Evolutionary conservation across 805 yeast species (phyloP), one percentile per base, ranked within the genome.

Genomic region (Dipodascus geniculatus): DNA sequence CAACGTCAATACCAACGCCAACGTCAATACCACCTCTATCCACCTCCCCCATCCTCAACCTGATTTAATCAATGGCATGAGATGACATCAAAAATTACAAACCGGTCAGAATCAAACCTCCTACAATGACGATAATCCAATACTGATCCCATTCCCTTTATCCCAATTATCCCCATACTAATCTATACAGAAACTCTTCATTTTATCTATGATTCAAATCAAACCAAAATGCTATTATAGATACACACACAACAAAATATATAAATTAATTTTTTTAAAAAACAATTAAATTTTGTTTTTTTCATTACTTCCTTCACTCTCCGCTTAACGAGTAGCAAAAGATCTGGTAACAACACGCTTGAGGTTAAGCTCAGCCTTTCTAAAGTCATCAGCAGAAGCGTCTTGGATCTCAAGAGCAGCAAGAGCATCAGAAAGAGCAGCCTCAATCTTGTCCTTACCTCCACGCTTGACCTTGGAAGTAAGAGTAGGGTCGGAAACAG

Each of bases 321-420:
- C 20, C 20, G 20, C 6, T 61, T 62, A 62, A 82, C 96, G 96
- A 75, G 96, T 81, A 68, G 96, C 86, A 89, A 90, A 87, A 75
- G 97, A 97, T 82, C 89, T 91, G 82, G 96, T 91, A 74, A 91
- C 97, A 71, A 91, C 96, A 78, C 99, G 87, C 89, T 93, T 93
- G 75, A 93, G 87, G 75, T 89, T 84, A 74, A 93, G 88, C 83
- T 93, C 98, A 71, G 99, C 98, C 85, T 88, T 93, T 85, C 98
- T 87, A 81, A 79, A 83, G 77, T 90, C 97, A 72, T 93, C 99
- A 73, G 96, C 91, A 68, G 95, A 70, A 59, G 96, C 81, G 66
- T 93, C 98, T 80, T 91, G 96, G 63, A 93, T 79, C 80, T 90
- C 96, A 72, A 91, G 85, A 74, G 97, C 90, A 70, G 96, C 95